phyloP scores from a whole-genome alignment of 2,329 filamentous ascomycete species.

The Xylariaceae sp. region DNA sequence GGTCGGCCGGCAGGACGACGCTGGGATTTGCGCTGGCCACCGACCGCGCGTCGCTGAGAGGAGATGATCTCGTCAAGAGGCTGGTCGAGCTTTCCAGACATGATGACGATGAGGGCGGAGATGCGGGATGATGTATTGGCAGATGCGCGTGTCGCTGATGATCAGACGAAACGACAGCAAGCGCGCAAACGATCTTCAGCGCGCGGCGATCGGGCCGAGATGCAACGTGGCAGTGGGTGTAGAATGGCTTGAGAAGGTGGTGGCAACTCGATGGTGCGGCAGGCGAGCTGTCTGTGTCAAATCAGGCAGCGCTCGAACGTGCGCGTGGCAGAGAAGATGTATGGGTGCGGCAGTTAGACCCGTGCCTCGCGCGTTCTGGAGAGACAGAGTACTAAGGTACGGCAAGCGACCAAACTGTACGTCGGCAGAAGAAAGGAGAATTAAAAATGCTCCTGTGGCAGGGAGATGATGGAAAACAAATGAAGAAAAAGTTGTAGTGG shows the following conservation, averaged over 20 bases:
- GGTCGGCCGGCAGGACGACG: slow-evolving; percentile 47
- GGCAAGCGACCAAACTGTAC: slow-evolving; percentile 25
- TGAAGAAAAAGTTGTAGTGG: no score
- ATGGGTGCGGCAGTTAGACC: slow-evolving; percentile 1
- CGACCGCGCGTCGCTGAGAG: slow-evolving; percentile 55
- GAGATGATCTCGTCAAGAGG: slow-evolving; percentile 96
- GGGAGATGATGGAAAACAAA: no score
- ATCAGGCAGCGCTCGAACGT: slow-evolving; percentile 1
- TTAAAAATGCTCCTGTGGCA: slow-evolving; percentile 9
- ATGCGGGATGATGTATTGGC: slow-evolving; percentile 3
- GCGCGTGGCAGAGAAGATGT: slow-evolving; percentile 3
- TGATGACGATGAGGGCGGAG: slow-evolving; percentile 40
- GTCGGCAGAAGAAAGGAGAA: slow-evolving; percentile 19
- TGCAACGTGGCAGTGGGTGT: no score
- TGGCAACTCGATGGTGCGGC: slow-evolving; percentile 2
- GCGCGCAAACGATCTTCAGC: no score
- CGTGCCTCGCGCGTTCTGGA: slow-evolving; percentile 7
- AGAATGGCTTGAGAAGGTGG: no score
- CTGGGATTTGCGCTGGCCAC: slow-evolving; percentile 41
- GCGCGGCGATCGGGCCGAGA: no score
- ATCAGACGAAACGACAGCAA: no score
- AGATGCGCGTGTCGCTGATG: no score
- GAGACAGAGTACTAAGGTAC: no score
- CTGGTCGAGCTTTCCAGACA: slow-evolving; percentile 94
- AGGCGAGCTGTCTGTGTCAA: slow-evolving; percentile 1